Conservation (phyloP, 495 filamentous ascomycete genomes). For the Barbatosphaeria neglecta region DNA sequence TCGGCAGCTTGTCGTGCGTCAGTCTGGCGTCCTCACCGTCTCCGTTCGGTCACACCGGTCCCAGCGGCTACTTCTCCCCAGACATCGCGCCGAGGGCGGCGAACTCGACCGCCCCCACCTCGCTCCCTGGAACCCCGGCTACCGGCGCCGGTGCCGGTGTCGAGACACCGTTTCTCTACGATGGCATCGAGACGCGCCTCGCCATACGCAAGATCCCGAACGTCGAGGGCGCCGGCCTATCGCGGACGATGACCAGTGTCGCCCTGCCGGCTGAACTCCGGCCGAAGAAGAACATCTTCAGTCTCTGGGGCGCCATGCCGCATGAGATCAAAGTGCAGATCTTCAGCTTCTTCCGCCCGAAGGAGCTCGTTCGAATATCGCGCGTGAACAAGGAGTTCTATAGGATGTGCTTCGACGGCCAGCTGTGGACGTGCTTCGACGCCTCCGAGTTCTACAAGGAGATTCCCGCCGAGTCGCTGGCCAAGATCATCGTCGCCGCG, state of each 20-base stretch:
- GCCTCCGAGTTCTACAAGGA: slow-evolving; percentile 76
- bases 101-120: slow-evolving; percentile 55
- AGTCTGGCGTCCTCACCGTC: slow-evolving; percentile 57
- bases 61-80: slow-evolving; percentile 48
- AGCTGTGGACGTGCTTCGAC: slow-evolving; percentile 80
- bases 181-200: slow-evolving; percentile 22
- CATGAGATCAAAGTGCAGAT: slow-evolving; percentile 71
- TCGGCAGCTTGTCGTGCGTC: slow-evolving; percentile 63
- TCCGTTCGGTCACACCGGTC: slow-evolving; percentile 33
- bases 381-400: slow-evolving; percentile 72
- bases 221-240: slow-evolving; percentile 8
- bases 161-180: slow-evolving; percentile 21
- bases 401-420: slow-evolving; percentile 84
- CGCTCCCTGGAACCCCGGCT: slow-evolving; percentile 42
- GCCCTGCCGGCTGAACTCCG: slow-evolving; percentile 54
- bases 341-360: slow-evolving; percentile 63
- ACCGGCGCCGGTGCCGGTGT: no score
- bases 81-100: slow-evolving; percentile 43
- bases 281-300: slow-evolving; percentile 39
- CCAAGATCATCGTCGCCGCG: slow-evolving; percentile 72
- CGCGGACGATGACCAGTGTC: slow-evolving; percentile 33
- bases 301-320: slow-evolving; percentile 74
- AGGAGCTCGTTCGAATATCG: slow-evolving; percentile 73
- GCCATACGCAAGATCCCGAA: slow-evolving; percentile 16
- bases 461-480: slow-evolving; percentile 71